Percentiles rank a stretch among this genome's conserved stretches.
Evolutionary conservation across 2,329 filamentous ascomycete genomes (phyloP).

Genomic region (Aspergillus sp.): DNA sequence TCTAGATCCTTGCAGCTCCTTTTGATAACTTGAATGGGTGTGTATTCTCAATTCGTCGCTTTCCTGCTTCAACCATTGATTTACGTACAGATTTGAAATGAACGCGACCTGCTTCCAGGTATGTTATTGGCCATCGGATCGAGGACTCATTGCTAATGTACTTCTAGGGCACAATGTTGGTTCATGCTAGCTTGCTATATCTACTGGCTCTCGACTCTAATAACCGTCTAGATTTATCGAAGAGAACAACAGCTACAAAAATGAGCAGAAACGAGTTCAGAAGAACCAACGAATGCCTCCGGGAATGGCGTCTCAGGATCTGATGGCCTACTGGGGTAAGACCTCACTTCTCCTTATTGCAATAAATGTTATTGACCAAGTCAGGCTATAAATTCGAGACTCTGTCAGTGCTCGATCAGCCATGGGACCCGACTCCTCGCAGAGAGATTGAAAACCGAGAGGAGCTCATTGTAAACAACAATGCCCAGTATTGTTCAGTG

Average conservation of each 20-base stretch:
- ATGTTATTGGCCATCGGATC: slow-evolving; percentile 23
- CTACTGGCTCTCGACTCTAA: slow-evolving; percentile 15
- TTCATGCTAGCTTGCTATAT: slow-evolving; percentile 8
- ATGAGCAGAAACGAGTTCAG: slow-evolving; percentile 63
- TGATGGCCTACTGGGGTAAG: slow-evolving; percentile 91
- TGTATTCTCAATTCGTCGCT: slow-evolving; percentile 25
- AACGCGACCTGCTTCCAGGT: slow-evolving; percentile 91
- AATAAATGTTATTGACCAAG: slow-evolving; percentile 9
- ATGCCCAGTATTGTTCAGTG: slow-evolving; percentile 93
- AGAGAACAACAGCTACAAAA: slow-evolving; percentile 77
- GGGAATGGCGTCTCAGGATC: slow-evolving; percentile 65
- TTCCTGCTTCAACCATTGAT: slow-evolving; percentile 14
- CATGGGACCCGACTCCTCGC: slow-evolving; percentile 72
- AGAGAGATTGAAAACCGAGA: slow-evolving; percentile 78
- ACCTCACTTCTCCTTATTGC: neutral
- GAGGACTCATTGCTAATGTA: slow-evolving; percentile 21
- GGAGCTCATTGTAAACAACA: slow-evolving; percentile 75
- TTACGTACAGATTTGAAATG: slow-evolving; percentile 78
- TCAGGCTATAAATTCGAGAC: slow-evolving; percentile 96
- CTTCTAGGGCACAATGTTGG: slow-evolving; percentile 58
- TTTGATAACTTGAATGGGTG: slow-evolving; percentile 81
- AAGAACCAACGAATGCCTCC: slow-evolving; percentile 51
- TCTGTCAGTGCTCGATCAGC: slow-evolving; percentile 70
- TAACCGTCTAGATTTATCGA: slow-evolving; percentile 75
- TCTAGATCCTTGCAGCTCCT: slow-evolving; percentile 78